Evolutionary conservation across 2,329 filamentous ascomycete genomes (phyloP).

Genomic region (Trichophyton equinum): DNA sequence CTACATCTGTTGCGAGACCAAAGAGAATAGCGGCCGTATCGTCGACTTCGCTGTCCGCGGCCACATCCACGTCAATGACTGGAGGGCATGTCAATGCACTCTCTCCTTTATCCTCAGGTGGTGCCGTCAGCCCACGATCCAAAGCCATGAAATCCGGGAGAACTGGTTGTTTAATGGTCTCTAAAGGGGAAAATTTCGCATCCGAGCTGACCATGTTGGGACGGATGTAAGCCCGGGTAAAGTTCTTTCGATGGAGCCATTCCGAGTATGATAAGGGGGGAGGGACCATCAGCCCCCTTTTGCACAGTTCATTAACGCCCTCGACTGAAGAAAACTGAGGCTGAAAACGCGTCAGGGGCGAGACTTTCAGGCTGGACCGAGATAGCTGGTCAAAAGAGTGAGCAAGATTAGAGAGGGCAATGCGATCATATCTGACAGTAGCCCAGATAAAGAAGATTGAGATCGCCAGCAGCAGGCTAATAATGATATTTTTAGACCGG

Average conservation of each 20-base stretch:
- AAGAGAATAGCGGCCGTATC: conserved; percentile 32
- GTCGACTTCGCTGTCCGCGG: conserved; percentile 27
- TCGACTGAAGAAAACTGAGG: conserved; percentile 11
- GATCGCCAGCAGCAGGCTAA: conserved; percentile 27
- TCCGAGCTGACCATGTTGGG: conserved; percentile 26
- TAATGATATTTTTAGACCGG: conserved; percentile 22
- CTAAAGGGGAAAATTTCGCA: conserved; percentile 28
- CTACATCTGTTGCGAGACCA: conserved; percentile 32
- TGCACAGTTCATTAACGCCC: conserved; percentile 19
- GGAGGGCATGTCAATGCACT: conserved; percentile 25
- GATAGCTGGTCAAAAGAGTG: conserved; percentile 24
- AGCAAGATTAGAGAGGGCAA: conserved; percentile 27
- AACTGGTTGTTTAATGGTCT: conserved; percentile 27
- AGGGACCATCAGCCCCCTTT: conserved; percentile 20
- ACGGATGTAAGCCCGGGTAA: conserved; percentile 32
- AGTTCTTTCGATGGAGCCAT: conserved; percentile 34
- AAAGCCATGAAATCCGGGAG: conserved; percentile 28
- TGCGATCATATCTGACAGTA: conserved; percentile 29
- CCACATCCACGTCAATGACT: conserved; percentile 30
- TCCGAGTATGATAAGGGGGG: conserved; percentile 29
- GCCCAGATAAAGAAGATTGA: conserved; percentile 31
- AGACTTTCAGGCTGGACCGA: conserved; percentile 1
- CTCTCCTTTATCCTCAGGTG: conserved; percentile 19
- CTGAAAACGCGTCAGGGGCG: not conserved
- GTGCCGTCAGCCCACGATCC: conserved; percentile 29